Evolutionary conservation across 2,329 filamentous ascomycete genomes (phyloP).

Genomic region (Botrytis deweyae): DNA sequence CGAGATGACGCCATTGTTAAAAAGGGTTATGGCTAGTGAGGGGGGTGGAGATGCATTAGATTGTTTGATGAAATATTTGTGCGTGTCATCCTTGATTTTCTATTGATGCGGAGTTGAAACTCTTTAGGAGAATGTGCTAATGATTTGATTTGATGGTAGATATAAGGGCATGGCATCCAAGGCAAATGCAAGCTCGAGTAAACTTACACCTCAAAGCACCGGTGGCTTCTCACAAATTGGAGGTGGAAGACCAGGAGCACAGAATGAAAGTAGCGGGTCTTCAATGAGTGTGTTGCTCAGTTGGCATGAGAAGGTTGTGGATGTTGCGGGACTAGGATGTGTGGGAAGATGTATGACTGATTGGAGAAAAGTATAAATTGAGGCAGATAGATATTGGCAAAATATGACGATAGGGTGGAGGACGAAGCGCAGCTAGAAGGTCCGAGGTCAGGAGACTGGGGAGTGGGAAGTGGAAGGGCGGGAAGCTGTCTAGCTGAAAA

Average conservation of each 20-base stretch:
- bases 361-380: slow-evolving; percentile 75
- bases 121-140: background rate
- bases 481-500: background rate
- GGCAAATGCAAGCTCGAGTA: slow-evolving; percentile 39
- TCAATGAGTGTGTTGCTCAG: slow-evolving; percentile 96
- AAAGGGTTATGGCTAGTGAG: slow-evolving; percentile 73
- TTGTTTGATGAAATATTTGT: slow-evolving; percentile 97
- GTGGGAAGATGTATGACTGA: slow-evolving; percentile 96
- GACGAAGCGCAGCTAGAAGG: background rate
- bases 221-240: slow-evolving; percentile 78
- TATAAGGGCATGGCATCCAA: slow-evolving; percentile 81
- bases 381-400: background rate
- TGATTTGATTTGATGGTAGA: slow-evolving; percentile 44
- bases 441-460: background rate
- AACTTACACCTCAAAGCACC: slow-evolving; percentile 71
- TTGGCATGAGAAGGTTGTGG: slow-evolving; percentile 98
- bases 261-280: slow-evolving; percentile 70
- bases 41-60: slow-evolving; percentile 85
- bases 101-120: no score
- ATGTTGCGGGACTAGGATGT: slow-evolving; percentile 85
- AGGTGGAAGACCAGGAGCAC: slow-evolving; percentile 49
- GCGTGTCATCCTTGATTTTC: slow-evolving; percentile 45
- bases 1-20: slow-evolving; percentile 88
- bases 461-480: background rate
- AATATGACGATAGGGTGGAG: background rate